Base-by-base conservation (phyloP, 2,329 filamentous ascomycete genomes). In the Phoma sp. region DNA sequence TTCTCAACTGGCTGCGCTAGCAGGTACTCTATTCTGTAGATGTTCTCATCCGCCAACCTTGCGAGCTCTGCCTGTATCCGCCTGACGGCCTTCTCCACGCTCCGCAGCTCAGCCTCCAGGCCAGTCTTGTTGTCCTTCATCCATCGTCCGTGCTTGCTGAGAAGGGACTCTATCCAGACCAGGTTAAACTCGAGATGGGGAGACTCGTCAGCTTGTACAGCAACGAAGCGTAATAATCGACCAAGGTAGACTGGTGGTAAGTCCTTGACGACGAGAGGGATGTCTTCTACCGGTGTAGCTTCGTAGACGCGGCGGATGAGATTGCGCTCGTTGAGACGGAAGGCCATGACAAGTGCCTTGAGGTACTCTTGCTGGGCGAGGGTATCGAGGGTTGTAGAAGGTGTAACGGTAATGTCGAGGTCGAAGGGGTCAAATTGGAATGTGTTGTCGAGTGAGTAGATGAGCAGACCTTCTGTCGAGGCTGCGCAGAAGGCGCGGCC, bases 181-280 rank as follows among this genome's bases (percentile, higher is more conserved):
- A 99, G 79, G 67, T 95, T 96, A 76, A 98, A 96, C 77, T 99
- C 95, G 4, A 99, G 84, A 79, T 97, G 93, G 1, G 93, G 93
- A 2, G 89, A 93, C 70, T 93, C 87, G 66, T 98, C 93, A 1
- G 91, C 90, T 68, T 96, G 91, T 9, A 89, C 84, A 2, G 92
- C 92, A 6, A 98, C 89, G 62, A 96, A 96, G 38, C 92, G 89
- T 42, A 99, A 81, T 11, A 98, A 80, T 3, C 91, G 86, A 23
- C 90, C 86, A 5, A 99, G 87, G 74, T 99, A 99, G 23, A 97
- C 90, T 0, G 84, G 83, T 1, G 95, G 95, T 30, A 97, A 78
- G 26, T 89, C 86, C 46, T 86, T 87, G 20, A 96, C 90, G 0
- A 96, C 87, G 7, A 96, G 84, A 0, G 84, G 71, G 39, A 98